Evolutionary conservation across 257 asterid genomes (phyloP), one percentile per base, ranked within the genome.

Genomic region (Solanum chiquidenum): DNA sequence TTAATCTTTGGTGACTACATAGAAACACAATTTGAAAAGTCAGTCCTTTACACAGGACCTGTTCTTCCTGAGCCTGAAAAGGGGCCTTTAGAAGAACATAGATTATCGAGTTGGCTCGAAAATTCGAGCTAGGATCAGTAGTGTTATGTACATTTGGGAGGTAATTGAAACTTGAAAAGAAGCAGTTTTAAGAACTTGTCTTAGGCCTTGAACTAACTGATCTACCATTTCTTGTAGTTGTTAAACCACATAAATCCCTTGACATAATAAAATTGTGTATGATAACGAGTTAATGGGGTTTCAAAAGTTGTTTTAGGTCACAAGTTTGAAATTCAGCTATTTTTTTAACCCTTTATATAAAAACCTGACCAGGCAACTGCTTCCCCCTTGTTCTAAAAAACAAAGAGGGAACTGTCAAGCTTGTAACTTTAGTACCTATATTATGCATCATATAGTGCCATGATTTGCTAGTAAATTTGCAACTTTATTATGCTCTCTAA

Each of bases 61-160:
- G 86, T 10, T 20, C 46, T 37, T 71, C 88, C 89, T 2, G 89
- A 80, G 34, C 87, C 21, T 76, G 31, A 83, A 8, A 29, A 77
- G 16, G n/a, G 29, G 1, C 33, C 64, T 5, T 38, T 86, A 72
- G 44, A 34, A 29, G 91, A 91, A 68, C 86, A 76, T 33, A 7
- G 8, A 40, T 83, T 89, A 88, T 21, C 11, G 0, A 71, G 68
- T 7, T 89, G 89, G 89, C 88, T 89, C 2, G 69, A 35, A 14
- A 35, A 9, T 55, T 86, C 44, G 33, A 40, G 34, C 74, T 83
- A 8, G 85, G 69, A 25, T 29, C 58, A 18, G 87, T 89, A 1
- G 74, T 88, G 1, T 89, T 72, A 75, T 89, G 89, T 77, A 77
- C 90, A 37, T 72, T 90, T 27, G 92, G 92, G 60, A 87, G 90